A percentile compares a stretch with the other conserved stretches of the same genome.
Evolutionary conservation across 1,284 basidiomycete genomes (phyloP).

Genomic region (Filobasidium uniguttulatum): DNA sequence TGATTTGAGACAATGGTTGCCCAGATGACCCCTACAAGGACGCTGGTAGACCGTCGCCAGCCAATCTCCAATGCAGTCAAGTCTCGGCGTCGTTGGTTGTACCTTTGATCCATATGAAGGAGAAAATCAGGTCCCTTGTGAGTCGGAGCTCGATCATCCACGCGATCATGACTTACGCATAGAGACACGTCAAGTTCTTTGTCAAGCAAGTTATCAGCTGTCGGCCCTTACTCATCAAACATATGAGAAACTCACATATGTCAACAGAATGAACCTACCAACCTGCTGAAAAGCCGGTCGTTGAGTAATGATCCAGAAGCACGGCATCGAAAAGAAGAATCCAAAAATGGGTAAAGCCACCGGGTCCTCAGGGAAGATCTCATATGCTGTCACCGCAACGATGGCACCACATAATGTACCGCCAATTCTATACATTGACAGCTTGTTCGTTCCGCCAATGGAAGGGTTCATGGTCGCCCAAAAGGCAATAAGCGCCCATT

Average conservation of each 20-base stretch:
- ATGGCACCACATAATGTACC: slow-evolving; percentile 78
- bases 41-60: slow-evolving; percentile 59
- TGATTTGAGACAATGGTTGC: slow-evolving; percentile 72
- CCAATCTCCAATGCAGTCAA: slow-evolving; percentile 60
- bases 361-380: slow-evolving; percentile 59
- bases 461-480: slow-evolving; percentile 82
- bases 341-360: slow-evolving; percentile 66
- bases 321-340: slow-evolving; percentile 80
- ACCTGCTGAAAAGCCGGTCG: slow-evolving; percentile 61
- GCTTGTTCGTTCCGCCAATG: slow-evolving; percentile 63
- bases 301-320: slow-evolving; percentile 77
- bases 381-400: slow-evolving; percentile 58
- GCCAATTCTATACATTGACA: slow-evolving; percentile 49
- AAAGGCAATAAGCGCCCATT: slow-evolving; percentile 90
- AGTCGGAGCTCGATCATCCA: neutral
- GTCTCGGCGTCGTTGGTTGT: slow-evolving; percentile 63
- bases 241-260: slow-evolving; percentile 25
- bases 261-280: slow-evolving; percentile 73
- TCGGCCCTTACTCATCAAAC: neutral
- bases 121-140: slow-evolving; percentile 8
- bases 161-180: slow-evolving; percentile 45
- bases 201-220: no score
- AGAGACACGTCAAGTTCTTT: slow-evolving; percentile 82
- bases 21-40: slow-evolving; percentile 80
- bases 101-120: slow-evolving; percentile 41